These are phyloP conservation scores for Trichoderma sp. DNA, from an alignment of 2,329 filamentous ascomycete species.

Conservation along the genomic window DNA sequence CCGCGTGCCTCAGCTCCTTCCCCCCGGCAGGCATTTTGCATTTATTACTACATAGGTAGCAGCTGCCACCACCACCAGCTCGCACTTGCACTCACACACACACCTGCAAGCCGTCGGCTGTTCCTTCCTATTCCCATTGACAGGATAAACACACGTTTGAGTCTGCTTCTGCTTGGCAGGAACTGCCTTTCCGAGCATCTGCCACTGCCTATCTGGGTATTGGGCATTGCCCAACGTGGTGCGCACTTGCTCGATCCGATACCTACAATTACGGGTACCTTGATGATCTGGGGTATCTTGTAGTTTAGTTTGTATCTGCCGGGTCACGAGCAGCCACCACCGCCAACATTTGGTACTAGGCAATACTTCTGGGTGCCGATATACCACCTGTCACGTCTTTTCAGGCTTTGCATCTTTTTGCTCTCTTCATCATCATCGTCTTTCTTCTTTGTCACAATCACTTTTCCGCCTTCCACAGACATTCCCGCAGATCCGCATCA, in stretches of 20 bases:
- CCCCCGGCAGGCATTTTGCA: background rate
- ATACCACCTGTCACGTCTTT: background rate
- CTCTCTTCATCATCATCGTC: background rate
- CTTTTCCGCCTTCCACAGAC: background rate
- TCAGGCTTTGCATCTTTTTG: background rate
- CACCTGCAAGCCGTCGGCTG: background rate
- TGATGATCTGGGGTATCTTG: slow-evolving; percentile 12
- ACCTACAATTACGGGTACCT: background rate
- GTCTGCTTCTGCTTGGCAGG: background rate
- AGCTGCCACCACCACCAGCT: background rate
- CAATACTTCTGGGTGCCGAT: slow-evolving; percentile 7
- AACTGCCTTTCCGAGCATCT: background rate
- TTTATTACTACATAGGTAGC: background rate
- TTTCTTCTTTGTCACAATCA: background rate
- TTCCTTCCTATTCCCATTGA: background rate
- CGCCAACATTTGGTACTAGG: background rate
- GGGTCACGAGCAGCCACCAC: slow-evolving; percentile 2
- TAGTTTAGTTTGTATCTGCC: background rate
- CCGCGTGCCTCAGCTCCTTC: slow-evolving; percentile 3
- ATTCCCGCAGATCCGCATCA: background rate
- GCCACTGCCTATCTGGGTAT: background rate
- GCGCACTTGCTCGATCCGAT: slow-evolving; percentile 1
- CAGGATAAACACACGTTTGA: background rate
- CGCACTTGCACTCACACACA: background rate
- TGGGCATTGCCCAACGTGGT: background rate